Percentiles rank a stretch among this genome's conserved stretches.
phyloP scores from a whole-genome alignment of 2,329 filamentous ascomycete genomes.

The Hymenoscyphus fructigenus region DNA sequence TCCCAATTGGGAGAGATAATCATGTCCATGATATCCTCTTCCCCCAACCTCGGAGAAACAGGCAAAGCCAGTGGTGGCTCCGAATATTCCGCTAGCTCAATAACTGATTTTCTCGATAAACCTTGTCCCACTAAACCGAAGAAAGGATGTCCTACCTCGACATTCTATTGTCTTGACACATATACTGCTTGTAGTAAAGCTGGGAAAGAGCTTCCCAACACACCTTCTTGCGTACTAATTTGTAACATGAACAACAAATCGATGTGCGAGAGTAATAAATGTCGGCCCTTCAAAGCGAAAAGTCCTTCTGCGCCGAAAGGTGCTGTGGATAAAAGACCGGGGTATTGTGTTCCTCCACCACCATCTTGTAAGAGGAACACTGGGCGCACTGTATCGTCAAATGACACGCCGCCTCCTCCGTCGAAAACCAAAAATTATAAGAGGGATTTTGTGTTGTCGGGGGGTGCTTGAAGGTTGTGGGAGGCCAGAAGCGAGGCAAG shows the following conservation, averaged over 20 bases:
- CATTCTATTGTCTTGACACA: neutral
- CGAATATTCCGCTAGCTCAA: neutral
- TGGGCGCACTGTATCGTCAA: neutral
- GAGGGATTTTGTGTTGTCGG: no score
- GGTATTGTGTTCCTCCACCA: neutral
- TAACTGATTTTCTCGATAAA: neutral
- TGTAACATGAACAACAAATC: neutral
- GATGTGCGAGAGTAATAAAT: neutral
- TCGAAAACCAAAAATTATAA: no score
- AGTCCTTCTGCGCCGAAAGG: neutral
- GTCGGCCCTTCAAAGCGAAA: neutral
- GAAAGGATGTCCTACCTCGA: neutral
- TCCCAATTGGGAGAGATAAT: neutral
- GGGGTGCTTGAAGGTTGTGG: no score
- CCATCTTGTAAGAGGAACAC: neutral
- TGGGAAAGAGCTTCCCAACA: neutral
- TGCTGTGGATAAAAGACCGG: neutral
- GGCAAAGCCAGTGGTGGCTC: neutral
- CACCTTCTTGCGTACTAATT: neutral
- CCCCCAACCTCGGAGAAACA: neutral
- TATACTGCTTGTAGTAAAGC: neutral
- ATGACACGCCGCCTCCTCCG: neutral
- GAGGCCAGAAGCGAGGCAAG: no score
- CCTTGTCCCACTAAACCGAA: neutral
- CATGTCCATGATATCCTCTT: slow-evolving; percentile 7